Base-by-base conservation (phyloP, 2,329 filamentous ascomycete genomes). In the Colletotrichum filicis region DNA sequence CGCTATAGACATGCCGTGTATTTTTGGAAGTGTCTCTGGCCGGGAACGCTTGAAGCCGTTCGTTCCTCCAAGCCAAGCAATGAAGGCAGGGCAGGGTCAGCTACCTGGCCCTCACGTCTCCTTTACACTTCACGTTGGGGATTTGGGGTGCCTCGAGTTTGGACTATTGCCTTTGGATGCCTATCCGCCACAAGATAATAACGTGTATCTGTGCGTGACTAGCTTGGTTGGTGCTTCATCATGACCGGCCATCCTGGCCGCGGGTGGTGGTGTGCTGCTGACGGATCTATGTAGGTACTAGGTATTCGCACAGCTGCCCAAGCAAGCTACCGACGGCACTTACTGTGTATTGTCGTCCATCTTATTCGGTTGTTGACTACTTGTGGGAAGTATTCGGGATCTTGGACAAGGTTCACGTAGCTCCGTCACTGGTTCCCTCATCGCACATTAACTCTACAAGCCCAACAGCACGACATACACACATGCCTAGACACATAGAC, bases 31-130 rank as follows among this genome's bases (percentile, higher is more conserved):
- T 30, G 22, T 52, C 63, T 68, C 35, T 32, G 64, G 35, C 49
- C 57, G 65, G 58, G 58, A 59, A 63, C 64, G 64, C 56, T 68
- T 32, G 58, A 53, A 52, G 64, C 64, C 69, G 64, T 62, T 68
- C 64, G 32, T 61, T 30, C 6, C 22, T 28, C 26, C 28, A 55
- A 61, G 58, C 55, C 49, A 56, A 56, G 42, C 63, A 63, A 70
- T 62, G 37, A 56, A 37, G 16, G 59, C 6, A 61, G 42, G 42
- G 42, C 42, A 46, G 35, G 57, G 30, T 30, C 24, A 56, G 42
- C 26, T n/a, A 53, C 24, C 14, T 22, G n/a, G 14, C 6, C 35
- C 35, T 42, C 35, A 42, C 12, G 35, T 42, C 35, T 42, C 35
- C 35, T 42, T 42, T 42, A 42, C 35, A 28, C 30, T 32, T 30